These are phyloP conservation scores for Salvia hispanica DNA, from an alignment of 257 asterid species.

Conservation along the genomic window DNA sequence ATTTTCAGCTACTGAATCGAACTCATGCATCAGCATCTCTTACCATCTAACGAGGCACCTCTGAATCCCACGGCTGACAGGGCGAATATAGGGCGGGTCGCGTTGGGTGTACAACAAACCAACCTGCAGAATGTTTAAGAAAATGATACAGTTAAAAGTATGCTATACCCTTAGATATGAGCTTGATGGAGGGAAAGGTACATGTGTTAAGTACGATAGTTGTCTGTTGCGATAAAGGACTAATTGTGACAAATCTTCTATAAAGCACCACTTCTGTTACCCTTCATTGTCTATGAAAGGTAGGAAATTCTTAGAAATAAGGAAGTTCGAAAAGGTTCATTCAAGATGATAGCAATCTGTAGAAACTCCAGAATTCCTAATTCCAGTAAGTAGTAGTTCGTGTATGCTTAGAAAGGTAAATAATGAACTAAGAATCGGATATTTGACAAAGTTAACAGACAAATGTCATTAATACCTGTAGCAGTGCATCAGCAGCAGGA, in stretches of 20 bases:
- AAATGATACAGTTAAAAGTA: neutral
- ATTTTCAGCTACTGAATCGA: slow-evolving; percentile 33
- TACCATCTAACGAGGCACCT: slow-evolving; percentile 98
- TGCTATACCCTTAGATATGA: slow-evolving; percentile 4
- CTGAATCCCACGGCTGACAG: slow-evolving; percentile 79
- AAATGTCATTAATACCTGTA: slow-evolving; percentile 56
- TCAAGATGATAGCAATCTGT: neutral
- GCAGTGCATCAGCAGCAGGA: slow-evolving; percentile 78
- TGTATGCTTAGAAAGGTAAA: too few relatives aligned
- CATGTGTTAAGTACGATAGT: neutral
- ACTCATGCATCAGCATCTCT: slow-evolving; percentile 32
- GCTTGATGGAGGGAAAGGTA: neutral
- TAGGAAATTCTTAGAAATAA: neutral
- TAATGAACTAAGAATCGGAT: slow-evolving; percentile 7
- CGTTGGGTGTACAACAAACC: slow-evolving; percentile 89
- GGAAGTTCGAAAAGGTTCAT: neutral
- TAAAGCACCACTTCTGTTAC: neutral
- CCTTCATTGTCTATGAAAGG: neutral
- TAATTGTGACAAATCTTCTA: slow-evolving; percentile 8
- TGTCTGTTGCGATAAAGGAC: neutral
- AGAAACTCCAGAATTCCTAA: neutral
- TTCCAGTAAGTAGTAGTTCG: too few relatives aligned
- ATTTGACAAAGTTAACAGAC: neutral
- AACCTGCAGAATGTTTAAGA: slow-evolving; percentile 47
- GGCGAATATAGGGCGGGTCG: slow-evolving; percentile 86